phyloP scores from a whole-genome alignment of 2,329 filamentous ascomycete species.

The Samsoniella hepiali region DNA sequence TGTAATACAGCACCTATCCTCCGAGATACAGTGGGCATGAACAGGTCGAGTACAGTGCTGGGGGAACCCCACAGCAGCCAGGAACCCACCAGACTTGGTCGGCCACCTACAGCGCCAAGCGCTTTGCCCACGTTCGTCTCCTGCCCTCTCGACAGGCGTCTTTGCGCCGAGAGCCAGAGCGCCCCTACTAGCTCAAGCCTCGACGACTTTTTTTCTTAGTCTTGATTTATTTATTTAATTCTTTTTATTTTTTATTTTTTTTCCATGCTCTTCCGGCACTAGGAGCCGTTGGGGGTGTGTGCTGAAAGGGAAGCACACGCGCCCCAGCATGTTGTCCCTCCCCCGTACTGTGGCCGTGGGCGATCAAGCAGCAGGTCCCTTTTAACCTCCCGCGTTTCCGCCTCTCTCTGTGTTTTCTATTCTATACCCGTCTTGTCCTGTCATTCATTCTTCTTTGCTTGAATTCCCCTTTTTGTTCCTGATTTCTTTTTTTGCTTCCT shows the following conservation, averaged over 20 bases:
- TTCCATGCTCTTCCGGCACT: background rate
- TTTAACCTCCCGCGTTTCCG: background rate
- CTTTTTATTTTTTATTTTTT: background rate
- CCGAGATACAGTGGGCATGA: too few relatives aligned
- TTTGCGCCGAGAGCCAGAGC: background rate
- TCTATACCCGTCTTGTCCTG: background rate
- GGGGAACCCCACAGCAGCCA: background rate
- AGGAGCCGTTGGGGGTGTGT: background rate
- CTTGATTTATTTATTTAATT: background rate
- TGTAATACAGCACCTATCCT: background rate
- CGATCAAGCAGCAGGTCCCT: slow-evolving; percentile 1
- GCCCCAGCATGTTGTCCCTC: background rate
- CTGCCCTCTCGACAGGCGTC: slow-evolving; percentile 8
- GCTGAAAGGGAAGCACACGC: background rate
- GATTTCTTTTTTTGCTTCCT: background rate
- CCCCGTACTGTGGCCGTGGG: background rate
- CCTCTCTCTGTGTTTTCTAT: background rate
- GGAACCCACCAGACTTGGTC: background rate
- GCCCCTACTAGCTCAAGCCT: background rate
- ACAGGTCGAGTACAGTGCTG: too few relatives aligned
- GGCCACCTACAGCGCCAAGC: slow-evolving; percentile 13
- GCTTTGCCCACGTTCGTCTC: slow-evolving; percentile 13
- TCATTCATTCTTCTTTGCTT: background rate
- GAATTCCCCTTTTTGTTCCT: background rate
- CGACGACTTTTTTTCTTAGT: background rate